Evolutionary conservation across 257 asterid species (phyloP).

Genomic region (Rauvolfia tetraphylla): DNA sequence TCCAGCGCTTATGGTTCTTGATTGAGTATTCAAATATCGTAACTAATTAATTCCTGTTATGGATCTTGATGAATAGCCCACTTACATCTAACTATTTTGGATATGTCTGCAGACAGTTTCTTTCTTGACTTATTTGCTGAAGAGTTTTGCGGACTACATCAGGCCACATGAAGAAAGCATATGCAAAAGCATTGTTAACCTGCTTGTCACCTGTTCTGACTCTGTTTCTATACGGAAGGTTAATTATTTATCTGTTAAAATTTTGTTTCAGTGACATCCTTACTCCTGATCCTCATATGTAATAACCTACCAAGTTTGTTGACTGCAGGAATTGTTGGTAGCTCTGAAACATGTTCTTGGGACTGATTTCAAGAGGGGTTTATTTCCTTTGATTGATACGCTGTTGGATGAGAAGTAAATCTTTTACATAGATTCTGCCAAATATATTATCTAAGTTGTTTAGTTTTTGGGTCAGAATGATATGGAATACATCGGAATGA

Average conservation of each 20-base stretch:
- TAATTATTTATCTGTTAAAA: slow-evolving; percentile 11
- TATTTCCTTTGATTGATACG: slow-evolving; percentile 92
- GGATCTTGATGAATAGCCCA: background rate
- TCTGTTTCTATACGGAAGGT: slow-evolving; percentile 97
- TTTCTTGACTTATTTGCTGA: slow-evolving; percentile 91
- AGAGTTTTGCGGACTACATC: slow-evolving; percentile 87
- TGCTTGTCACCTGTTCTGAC: slow-evolving; percentile 98
- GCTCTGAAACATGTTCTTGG: slow-evolving; percentile 98
- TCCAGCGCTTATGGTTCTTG: background rate
- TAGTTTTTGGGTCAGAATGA: background rate
- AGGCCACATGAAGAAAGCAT: slow-evolving; percentile 97
- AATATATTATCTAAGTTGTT: background rate
- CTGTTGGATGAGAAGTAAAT: slow-evolving; percentile 95
- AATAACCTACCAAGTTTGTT: slow-evolving; percentile 25
- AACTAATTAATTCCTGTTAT: background rate
- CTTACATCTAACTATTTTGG: slow-evolving; percentile 1
- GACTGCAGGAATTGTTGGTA: slow-evolving; percentile 85
- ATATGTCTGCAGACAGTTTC: slow-evolving; percentile 79
- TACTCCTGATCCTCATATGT: background rate
- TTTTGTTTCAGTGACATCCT: background rate
- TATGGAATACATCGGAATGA: background rate
- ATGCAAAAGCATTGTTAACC: slow-evolving; percentile 95
- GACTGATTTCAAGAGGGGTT: slow-evolving; percentile 96
- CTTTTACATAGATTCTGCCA: background rate
- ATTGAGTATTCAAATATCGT: background rate